Base-by-base conservation (phyloP, 352 stramenopile genomes). In the Phytophthora pisi region DNA sequence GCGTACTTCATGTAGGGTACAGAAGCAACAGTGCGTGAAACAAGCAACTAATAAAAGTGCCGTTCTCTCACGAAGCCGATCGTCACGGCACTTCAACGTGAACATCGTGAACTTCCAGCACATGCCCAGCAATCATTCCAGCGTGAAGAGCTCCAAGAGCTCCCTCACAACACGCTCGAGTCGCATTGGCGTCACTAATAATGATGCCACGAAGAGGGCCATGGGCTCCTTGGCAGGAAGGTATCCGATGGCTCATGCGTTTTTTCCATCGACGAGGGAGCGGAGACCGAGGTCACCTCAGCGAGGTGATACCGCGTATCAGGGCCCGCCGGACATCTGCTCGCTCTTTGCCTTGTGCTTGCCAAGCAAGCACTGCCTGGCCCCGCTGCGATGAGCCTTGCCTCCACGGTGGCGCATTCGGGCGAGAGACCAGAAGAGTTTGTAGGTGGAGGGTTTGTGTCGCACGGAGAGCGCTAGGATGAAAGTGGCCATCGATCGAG, bases 1-100 rank as follows among this genome's bases (percentile, higher is more conserved):
- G 24, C 34, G 36, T 74, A 70, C 43, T 66, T 66, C 49, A 53
- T 66, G 49, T 73, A 73, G 54, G 51, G 24, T 50, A 24, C 8
- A 30, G n/a, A 40, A 50, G 5, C 20, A 53, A 15, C 51, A 60
- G 47, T 45, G 24, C 18, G 15, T 20, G 20, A 30, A 26, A 52
- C 18, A 1, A 38, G 30, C 16, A 26, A 26, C 50, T 66, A 72
- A 67, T 63, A 67, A 38, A 70, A 20, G 20, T 1, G 20, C 20
- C 20, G 20, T 20, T 20, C 20, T 20, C 20, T 20, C 20, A 20
- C 20, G 20, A 20, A 20, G 20, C 20, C 20, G 20, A 20, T 20
- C 20, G 20, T 20, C 20, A 20, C 20, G 20, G 20, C 20, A 20
- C 31, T 45, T 50, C 18, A 26, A 26, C 20, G 20, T 20, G 20